Evolutionary conservation across 371 early-diverging fungal genomes (phyloP), one percentile per base, ranked within the genome.

Genomic region (Catenaria anguillulae): DNA sequence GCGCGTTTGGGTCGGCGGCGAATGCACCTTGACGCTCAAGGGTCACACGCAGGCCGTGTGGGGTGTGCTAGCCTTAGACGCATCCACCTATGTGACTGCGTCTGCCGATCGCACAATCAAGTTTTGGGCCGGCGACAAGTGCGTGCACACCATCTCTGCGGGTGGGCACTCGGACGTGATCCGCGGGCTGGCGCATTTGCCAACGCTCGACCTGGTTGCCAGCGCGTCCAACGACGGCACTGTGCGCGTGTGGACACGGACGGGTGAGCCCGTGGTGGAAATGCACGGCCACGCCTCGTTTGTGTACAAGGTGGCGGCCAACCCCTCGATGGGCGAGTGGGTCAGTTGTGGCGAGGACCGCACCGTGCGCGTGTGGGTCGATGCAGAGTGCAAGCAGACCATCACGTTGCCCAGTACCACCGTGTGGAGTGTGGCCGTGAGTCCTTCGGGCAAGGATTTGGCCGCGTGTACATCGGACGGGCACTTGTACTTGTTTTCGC

Each of bases 261-360:
- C 75, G 50, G 93, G 92, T 2, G 72, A 80, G 40, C 87, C 86
- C 55, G 45, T 90, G n/a, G 78, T 79, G 33, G 89, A 87, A 62
- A 69, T 95, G 15, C 68, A 77, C 55, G 94, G 90, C 0, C 98
- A 98, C 68, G 87, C 90, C 2, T 87, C 93, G 15, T 97, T 93
- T 75, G 84, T 98, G 0, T 98, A 98, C 70, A 77, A 90, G 1
- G 70, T 95, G 6, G 69, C 72, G 4, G 75, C 82, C 5, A 68
- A 87, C 21, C 79, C 68, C 19, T 12, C 80, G 42, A 78, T 81
- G 0, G 92, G 90, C 33, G 87, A 91, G 61, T 73, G 90, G 58
- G 87, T 89, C 24, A 88, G 94, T 2, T 76, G 88, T 34, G 94
- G 95, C 40, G 98, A 98, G 75, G 98, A 98, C 66, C 81, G 95